Percentiles rank a stretch among this genome's conserved stretches.
These are phyloP conservation scores for Triticum turgidum DNA, from an alignment of 176 grass and related monocot species.

Conservation along the genomic window DNA sequence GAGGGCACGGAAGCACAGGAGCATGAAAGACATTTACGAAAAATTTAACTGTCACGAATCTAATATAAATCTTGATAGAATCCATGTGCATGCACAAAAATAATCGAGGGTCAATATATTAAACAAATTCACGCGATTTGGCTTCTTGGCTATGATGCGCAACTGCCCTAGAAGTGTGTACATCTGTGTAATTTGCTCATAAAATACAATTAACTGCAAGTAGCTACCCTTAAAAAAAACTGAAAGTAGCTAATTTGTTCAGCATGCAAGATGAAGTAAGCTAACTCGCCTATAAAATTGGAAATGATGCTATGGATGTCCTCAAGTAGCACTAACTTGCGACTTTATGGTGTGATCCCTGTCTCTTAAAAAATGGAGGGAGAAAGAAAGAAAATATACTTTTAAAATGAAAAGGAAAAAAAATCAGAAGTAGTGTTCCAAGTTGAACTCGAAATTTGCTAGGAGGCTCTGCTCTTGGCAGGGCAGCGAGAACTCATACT, in stretches of 20 bases:
- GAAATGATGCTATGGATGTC: no score
- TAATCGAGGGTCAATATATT: neutral
- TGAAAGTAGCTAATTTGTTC: neutral
- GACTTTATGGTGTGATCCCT: no score
- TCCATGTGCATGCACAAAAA: neutral
- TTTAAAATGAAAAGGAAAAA: no score
- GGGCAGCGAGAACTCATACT: conserved; percentile 50
- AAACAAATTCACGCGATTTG: neutral
- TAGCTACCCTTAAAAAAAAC: neutral
- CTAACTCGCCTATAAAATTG: no score
- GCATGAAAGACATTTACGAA: no score
- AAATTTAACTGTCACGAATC: neutral
- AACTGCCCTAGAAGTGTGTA: neutral
- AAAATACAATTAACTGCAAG: neutral
- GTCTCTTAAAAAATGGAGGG: neutral
- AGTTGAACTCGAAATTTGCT: conserved; percentile 53
- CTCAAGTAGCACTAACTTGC: no score
- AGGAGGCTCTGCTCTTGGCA: conserved; percentile 60
- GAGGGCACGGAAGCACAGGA: no score
- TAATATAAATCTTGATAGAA: no score
- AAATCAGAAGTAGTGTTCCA: conserved; percentile 47
- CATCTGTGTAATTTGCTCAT: neutral
- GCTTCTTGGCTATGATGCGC: neutral
- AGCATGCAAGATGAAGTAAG: neutral
- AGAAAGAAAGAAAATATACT: no score